Percentiles rank a stretch among this genome's conserved stretches.
These are phyloP conservation scores for Sporothrix humicola DNA, from an alignment of 2,329 filamentous ascomycete species.

Conservation along the genomic window DNA sequence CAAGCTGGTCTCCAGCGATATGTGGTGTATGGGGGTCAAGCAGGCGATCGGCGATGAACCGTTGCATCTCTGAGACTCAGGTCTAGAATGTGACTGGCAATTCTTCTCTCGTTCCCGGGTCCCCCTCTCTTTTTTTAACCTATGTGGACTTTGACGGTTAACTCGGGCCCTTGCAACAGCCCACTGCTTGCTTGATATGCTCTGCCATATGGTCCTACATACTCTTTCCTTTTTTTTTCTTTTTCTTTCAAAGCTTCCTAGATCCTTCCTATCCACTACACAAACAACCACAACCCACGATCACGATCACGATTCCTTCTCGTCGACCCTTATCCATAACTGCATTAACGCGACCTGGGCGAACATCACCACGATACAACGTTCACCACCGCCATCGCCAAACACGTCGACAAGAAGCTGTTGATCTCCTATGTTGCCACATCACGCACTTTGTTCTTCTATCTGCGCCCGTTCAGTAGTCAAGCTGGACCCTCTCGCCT, in stretches of 20 bases:
- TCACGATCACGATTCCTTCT: background rate
- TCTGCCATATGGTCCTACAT: background rate
- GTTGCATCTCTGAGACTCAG: slow-evolving; percentile 2
- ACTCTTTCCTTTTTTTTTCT: background rate
- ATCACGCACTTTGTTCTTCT: background rate
- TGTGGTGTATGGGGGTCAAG: background rate
- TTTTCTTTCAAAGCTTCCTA: background rate
- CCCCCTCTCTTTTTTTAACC: background rate
- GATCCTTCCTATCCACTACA: slow-evolving; percentile 18
- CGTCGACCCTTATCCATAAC: background rate
- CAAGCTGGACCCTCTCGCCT: background rate
- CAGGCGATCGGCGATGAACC: slow-evolving; percentile 23
- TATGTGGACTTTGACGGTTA: background rate
- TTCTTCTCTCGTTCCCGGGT: background rate
- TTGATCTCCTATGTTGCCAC: background rate
- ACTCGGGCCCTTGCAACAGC: background rate
- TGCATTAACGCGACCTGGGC: background rate
- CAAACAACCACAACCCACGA: slow-evolving; percentile 16
- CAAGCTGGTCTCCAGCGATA: slow-evolving; percentile 11
- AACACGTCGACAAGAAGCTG: too few species aligned
- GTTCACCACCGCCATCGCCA: background rate
- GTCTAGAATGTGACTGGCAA: background rate
- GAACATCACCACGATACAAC: background rate
- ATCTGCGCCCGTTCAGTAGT: background rate
- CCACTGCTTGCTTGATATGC: background rate